Percentiles rank a stretch among this genome's conserved stretches.
phyloP scores from a whole-genome alignment of 2,329 filamentous ascomycete species.

The Zopfia rhizophila region DNA sequence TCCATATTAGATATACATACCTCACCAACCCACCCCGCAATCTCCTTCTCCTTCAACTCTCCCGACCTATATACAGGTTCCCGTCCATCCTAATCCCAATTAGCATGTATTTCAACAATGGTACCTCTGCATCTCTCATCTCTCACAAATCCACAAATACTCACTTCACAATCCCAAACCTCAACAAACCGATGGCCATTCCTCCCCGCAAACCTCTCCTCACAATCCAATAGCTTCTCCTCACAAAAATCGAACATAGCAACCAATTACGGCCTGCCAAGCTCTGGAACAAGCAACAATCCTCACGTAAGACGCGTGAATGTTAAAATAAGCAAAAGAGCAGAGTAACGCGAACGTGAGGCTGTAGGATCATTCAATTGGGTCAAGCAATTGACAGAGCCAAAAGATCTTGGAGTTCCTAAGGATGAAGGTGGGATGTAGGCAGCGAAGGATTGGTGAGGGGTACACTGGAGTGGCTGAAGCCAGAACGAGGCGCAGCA shows the following conservation, averaged over 20 bases:
- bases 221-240: conserved; percentile 15
- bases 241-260: conserved; percentile 25
- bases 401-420: neutral
- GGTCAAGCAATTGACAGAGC: neutral
- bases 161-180: conserved; percentile 23
- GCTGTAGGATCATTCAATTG: neutral
- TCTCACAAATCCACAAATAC: neutral
- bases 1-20: conserved; percentile 7
- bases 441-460: conserved; percentile 12
- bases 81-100: conserved; percentile 14
- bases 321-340: neutral
- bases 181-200: conserved; percentile 28
- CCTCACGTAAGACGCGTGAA: neutral
- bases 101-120: too few relatives aligned
- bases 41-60: conserved; percentile 26
- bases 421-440: neutral
- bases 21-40: conserved; percentile 21
- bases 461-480: conserved; percentile 5
- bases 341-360: neutral
- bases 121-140: conserved; percentile 1
- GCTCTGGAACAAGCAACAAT: neutral
- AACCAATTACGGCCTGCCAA: neutral
- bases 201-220: conserved; percentile 22
- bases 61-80: conserved; percentile 18
- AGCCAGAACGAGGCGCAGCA: conserved; percentile 8